Conservation (phyloP, 441 rosid genomes). For the Mallotus japonicus region DNA sequence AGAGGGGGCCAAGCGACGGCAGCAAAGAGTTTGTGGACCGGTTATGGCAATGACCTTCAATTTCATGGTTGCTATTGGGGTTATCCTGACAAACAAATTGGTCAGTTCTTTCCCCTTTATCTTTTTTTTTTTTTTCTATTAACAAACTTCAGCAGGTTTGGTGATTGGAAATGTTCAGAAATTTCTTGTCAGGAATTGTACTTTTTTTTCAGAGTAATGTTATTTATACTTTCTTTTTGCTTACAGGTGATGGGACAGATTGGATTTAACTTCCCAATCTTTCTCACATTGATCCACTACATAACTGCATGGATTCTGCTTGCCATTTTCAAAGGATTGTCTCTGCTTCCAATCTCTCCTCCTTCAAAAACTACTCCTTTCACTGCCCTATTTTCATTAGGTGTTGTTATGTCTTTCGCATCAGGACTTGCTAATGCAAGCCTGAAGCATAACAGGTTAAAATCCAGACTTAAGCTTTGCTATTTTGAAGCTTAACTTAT, state of each 20-base stretch:
- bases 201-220: background rate
- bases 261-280: slow-evolving; percentile 83
- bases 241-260: slow-evolving; percentile 77
- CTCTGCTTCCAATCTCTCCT: slow-evolving; percentile 82
- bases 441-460: slow-evolving; percentile 79
- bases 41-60: slow-evolving; percentile 85
- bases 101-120: slow-evolving; percentile 31
- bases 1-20: slow-evolving; percentile 82
- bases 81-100: slow-evolving; percentile 81
- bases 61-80: slow-evolving; percentile 77
- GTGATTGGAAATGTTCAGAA: background rate
- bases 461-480: background rate
- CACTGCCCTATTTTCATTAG: slow-evolving; percentile 67
- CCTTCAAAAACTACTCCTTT: slow-evolving; percentile 79
- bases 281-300: slow-evolving; percentile 81
- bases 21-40: slow-evolving; percentile 80
- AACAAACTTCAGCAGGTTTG: background rate
- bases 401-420: slow-evolving; percentile 90
- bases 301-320: slow-evolving; percentile 73
- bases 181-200: background rate
- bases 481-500: background rate
- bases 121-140: background rate
- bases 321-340: slow-evolving; percentile 64
- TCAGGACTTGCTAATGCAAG: slow-evolving; percentile 95
- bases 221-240: background rate